phyloP scores from a whole-genome alignment of 257 asterid genomes.

The Nicotiana tomentosiformis region DNA sequence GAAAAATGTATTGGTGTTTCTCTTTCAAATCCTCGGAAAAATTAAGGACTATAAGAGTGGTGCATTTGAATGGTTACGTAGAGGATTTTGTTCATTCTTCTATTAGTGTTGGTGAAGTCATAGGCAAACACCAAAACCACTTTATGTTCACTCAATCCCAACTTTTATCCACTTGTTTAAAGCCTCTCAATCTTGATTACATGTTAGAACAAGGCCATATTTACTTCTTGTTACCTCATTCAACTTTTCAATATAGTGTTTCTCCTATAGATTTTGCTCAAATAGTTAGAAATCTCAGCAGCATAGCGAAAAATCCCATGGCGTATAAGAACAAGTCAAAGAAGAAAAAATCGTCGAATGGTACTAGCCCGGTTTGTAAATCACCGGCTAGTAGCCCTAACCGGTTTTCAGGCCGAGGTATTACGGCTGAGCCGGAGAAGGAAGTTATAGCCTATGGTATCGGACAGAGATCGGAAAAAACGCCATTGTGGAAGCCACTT shows the following conservation, averaged over 20 bases:
- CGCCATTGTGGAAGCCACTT: constrained; percentile 50
- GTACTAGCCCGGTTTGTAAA: neutral
- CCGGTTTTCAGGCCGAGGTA: neutral
- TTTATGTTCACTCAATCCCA: constrained; percentile 41
- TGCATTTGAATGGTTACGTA: constrained; percentile 35
- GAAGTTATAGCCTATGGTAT: neutral
- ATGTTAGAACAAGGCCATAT: constrained; percentile 33
- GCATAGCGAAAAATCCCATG: constrained; percentile 23
- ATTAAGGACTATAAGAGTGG: constrained; percentile 27
- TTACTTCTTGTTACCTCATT: constrained; percentile 48
- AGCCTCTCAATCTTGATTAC: constrained; percentile 30
- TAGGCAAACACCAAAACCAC: constrained; percentile 25
- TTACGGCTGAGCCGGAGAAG: neutral
- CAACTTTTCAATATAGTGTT: constrained; percentile 33
- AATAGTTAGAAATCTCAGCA: constrained; percentile 31
- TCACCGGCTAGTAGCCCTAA: constrained; percentile 18
- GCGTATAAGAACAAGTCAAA: neutral
- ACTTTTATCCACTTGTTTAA: constrained; percentile 30
- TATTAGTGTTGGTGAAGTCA: constrained; percentile 37
- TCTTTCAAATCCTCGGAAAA: constrained; percentile 19
- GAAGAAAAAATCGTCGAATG: neutral
- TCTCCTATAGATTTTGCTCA: constrained; percentile 48
- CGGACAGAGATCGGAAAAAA: constrained; percentile 10
- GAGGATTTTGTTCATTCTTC: constrained; percentile 44
- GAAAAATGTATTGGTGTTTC: neutral